phyloP scores from a whole-genome alignment of 176 grass and related monocot species.

The Avena insularis region DNA sequence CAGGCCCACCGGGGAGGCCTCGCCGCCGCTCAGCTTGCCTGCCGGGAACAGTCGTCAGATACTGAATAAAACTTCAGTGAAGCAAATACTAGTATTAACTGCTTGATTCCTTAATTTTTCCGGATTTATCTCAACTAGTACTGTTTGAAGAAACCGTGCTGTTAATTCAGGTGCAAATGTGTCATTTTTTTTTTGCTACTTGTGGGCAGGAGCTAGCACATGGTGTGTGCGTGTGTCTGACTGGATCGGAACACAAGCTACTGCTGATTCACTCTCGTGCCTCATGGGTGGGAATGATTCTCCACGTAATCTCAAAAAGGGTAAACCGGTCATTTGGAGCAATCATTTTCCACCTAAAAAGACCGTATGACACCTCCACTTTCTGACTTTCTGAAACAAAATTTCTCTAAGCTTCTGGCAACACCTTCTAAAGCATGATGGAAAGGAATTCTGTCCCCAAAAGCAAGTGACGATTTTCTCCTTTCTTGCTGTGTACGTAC shows the following conservation, averaged over 20 bases:
- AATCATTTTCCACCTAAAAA: slow-evolving; percentile 28
- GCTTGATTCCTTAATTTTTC: not conserved
- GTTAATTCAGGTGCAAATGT: not conserved
- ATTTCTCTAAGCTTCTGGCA: slow-evolving; percentile 24
- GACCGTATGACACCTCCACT: not conserved
- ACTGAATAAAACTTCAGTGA: not conserved
- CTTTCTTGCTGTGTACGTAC: not conserved
- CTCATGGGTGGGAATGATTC: not conserved
- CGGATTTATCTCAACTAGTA: not conserved
- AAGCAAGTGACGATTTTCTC: not conserved
- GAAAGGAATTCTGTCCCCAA: not conserved
- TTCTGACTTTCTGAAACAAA: not conserved
- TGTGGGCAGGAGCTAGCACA: not conserved
- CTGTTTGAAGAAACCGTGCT: not conserved
- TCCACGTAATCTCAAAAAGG: not conserved
- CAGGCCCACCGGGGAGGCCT: slow-evolving; percentile 53
- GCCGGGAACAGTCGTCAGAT: not conserved
- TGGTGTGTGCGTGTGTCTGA: not conserved
- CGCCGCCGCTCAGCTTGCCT: slow-evolving; percentile 74
- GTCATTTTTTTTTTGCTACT: not conserved
- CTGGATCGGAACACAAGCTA: not conserved
- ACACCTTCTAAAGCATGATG: not conserved
- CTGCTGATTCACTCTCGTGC: not conserved
- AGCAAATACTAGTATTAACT: not conserved
- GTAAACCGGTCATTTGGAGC: slow-evolving; percentile 10